Percentiles rank a stretch among this genome's conserved stretches.
Evolutionary conservation across 257 asterid species (phyloP).

Genomic region (Przewalskia tangutica): DNA sequence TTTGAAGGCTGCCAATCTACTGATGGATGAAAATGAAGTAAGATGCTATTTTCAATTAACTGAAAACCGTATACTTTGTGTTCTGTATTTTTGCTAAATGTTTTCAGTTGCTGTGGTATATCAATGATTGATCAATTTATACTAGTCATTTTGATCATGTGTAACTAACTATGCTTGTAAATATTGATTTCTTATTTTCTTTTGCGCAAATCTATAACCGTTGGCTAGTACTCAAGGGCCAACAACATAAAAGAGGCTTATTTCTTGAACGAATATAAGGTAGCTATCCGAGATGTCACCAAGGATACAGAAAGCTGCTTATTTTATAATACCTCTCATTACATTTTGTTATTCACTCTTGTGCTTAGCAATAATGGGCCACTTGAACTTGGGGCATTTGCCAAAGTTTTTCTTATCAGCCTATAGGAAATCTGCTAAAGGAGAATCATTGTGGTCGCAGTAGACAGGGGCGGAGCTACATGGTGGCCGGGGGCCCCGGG

Average conservation of each 20-base stretch:
- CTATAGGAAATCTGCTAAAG: neutral
- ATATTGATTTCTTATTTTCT: neutral
- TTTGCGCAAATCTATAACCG: neutral
- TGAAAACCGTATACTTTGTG: neutral
- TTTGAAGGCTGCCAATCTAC: conserved; percentile 94
- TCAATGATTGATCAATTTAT: neutral
- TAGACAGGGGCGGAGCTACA: no score
- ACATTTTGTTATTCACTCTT: neutral
- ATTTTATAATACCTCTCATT: neutral
- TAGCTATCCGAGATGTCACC: neutral
- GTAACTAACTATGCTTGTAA: neutral
- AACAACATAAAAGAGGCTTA: neutral
- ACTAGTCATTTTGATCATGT: neutral
- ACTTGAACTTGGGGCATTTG: neutral
- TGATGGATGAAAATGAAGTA: conserved; percentile 95
- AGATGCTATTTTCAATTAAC: conserved; percentile 13
- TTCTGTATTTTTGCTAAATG: neutral
- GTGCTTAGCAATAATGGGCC: neutral
- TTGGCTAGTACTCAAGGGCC: neutral
- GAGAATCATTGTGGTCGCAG: neutral
- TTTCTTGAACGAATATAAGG: neutral
- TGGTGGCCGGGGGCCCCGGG: no score
- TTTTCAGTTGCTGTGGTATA: neutral
- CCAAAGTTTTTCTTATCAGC: neutral
- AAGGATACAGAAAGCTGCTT: neutral